These are phyloP conservation scores for Cordyceps pruinosa DNA, from an alignment of 2,329 filamentous ascomycete genomes.

Conservation along the genomic window DNA sequence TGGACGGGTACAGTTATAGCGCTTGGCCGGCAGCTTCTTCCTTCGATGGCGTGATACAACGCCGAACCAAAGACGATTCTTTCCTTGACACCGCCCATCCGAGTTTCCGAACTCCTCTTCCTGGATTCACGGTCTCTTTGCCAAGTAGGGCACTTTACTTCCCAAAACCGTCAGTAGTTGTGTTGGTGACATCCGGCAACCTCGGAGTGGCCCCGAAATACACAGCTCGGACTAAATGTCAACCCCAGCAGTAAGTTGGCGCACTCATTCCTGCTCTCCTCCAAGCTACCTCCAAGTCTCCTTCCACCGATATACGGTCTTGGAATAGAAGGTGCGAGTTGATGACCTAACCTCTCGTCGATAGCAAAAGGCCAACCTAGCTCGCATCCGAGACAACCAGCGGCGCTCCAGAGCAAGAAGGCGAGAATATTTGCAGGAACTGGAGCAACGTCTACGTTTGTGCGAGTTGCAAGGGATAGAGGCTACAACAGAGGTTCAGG, in stretches of 20 bases:
- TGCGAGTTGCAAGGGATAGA: conserved; percentile 61
- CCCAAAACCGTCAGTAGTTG: neutral
- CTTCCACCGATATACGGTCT: neutral
- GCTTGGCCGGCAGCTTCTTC: neutral
- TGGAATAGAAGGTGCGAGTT: neutral
- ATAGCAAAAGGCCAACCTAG: conserved; percentile 34
- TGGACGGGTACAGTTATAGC: conserved; percentile 4
- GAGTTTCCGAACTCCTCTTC: neutral
- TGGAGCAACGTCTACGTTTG: conserved; percentile 53
- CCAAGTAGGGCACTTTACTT: neutral
- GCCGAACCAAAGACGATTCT: neutral
- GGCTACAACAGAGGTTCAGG: conserved; percentile 65
- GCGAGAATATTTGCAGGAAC: conserved; percentile 64
- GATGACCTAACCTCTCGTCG: neutral
- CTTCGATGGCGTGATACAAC: conserved; percentile 4
- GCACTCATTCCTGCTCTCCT: neutral
- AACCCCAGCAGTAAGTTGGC: conserved; percentile 24
- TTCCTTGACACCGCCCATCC: neutral
- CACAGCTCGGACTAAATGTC: conserved; percentile 25
- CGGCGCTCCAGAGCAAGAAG: conserved; percentile 65
- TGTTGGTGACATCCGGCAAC: neutral
- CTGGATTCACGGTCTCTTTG: neutral
- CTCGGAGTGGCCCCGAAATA: neutral
- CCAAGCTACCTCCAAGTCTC: neutral
- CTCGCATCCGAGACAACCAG: conserved; percentile 69